A percentile compares a stretch with the other conserved stretches of the same genome.
Conservation (phyloP, 2,329 filamentous ascomycete genomes). For the Pseudogymnoascus sp. region DNA sequence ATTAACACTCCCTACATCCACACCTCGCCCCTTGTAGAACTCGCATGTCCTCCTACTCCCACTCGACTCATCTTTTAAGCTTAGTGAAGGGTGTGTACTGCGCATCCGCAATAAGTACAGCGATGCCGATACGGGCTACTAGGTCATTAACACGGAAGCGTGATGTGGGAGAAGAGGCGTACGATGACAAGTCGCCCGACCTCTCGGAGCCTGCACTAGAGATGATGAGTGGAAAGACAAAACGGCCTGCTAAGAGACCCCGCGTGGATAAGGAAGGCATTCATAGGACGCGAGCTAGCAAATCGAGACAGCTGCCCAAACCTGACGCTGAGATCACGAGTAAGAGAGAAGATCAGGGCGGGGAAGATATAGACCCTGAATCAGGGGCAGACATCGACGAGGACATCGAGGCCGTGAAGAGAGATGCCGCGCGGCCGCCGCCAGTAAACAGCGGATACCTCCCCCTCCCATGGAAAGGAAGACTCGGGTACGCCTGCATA, state of each 20-base stretch:
- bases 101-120: neutral
- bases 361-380: conserved; percentile 40
- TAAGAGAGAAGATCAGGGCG: conserved; percentile 55
- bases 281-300: neutral
- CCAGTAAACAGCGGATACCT: conserved; percentile 77
- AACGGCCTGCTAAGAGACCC: neutral
- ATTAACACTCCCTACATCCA: neutral
- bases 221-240: neutral
- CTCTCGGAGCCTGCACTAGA: neutral
- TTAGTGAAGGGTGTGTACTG: neutral
- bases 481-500: conserved; percentile 84
- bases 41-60: neutral
- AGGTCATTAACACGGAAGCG: neutral
- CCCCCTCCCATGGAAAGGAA: conserved; percentile 83
- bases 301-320: neutral
- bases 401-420: conserved; percentile 24
- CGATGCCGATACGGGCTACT: neutral
- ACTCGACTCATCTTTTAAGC: neutral
- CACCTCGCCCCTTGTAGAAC: neutral
- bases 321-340: neutral
- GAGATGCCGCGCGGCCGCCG: conserved; percentile 43
- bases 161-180: neutral
- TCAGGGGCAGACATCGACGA: conserved; percentile 14
- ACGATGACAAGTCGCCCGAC: neutral
- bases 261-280: neutral